Evolutionary conservation across 176 grass and related monocot genomes (phyloP).

Genomic region (Microstegium vimineum): DNA sequence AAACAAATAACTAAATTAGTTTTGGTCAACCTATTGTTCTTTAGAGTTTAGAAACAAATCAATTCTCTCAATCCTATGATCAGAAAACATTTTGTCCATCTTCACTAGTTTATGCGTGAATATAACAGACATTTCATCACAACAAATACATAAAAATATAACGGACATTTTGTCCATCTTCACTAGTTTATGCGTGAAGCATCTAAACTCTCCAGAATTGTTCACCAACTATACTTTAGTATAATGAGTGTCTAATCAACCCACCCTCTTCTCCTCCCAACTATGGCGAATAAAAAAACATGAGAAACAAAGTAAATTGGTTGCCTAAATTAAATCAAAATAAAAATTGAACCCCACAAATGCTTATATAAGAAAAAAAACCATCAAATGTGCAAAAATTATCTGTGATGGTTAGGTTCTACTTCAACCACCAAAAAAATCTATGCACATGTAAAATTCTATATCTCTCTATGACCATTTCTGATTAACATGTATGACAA

Average conservation of each 20-base stretch:
- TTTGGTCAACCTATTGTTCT: not conserved
- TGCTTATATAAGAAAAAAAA: not conserved
- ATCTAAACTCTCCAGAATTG: constrained; percentile 4
- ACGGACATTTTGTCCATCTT: not conserved
- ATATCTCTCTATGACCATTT: not conserved
- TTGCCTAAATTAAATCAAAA: not conserved
- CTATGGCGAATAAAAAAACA: not conserved
- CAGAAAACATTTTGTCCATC: too few species aligned
- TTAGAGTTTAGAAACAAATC: not conserved
- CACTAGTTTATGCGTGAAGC: not conserved
- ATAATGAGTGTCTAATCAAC: not conserved
- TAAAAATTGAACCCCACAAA: not conserved
- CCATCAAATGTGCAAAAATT: not conserved
- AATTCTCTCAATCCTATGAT: not conserved
- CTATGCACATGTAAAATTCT: not conserved
- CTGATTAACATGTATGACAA: not conserved
- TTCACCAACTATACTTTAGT: not conserved
- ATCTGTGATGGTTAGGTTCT: not conserved
- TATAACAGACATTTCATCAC: not conserved
- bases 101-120: too few species aligned
- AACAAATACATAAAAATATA: not conserved
- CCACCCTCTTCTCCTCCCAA: not conserved
- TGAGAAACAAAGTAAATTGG: not conserved
- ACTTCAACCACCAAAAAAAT: not conserved
- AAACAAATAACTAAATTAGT: not conserved